Base-by-base conservation (phyloP, 1,284 basidiomycete genomes). In the Violaceomyces palustris region DNA sequence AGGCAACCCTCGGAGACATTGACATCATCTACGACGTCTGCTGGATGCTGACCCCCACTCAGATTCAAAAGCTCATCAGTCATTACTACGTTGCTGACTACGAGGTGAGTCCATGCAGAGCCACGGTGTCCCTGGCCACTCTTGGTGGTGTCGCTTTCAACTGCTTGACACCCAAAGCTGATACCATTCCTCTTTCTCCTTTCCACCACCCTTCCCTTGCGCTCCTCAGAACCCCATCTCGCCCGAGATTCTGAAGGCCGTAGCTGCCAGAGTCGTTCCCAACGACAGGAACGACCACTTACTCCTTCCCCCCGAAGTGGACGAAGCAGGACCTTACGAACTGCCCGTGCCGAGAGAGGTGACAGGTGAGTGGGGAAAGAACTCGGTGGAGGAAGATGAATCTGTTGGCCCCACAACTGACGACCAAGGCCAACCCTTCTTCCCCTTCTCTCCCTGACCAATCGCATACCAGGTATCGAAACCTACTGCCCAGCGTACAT, bases 31-130 rank as follows among this genome's bases (percentile, higher is more conserved):
- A 96, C 55, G 75, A 94, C 73, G 93, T 98, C 43, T 98, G 92
- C 79, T 98, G 94, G 94, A 98, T 99, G 85, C 79, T 99, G 41
- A 97, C 91, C 49, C 94, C 94, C 0, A 93, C 93, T 73, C 94
- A 99, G 75, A 98, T 99, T 65, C 94, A 98, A 78, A 87, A 93
- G 70, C 89, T 96, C 82, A 94, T 93, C 76, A 87, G 86, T 50
- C 92, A 94, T 76, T 98, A 98, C 78, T 93, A 94, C 70, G 92
- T 94, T 50, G 94, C 94, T 35, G 94, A 98, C 77, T 96, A 94
- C 74, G 90, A 96, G n/a, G n/a, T n/a, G n/a, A n/a, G n/a, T n/a
- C n/a, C n/a, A n/a, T n/a, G n/a, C n/a, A 81, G n/a, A n/a, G n/a
- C n/a, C n/a, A n/a, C n/a, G n/a, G n/a, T n/a, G n/a, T n/a, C n/a